A percentile compares a stretch with the other conserved stretches of the same genome.
Evolutionary conservation across 202 grass and related monocot species (phyloP).

Genomic region (Saccharum hybrid): DNA sequence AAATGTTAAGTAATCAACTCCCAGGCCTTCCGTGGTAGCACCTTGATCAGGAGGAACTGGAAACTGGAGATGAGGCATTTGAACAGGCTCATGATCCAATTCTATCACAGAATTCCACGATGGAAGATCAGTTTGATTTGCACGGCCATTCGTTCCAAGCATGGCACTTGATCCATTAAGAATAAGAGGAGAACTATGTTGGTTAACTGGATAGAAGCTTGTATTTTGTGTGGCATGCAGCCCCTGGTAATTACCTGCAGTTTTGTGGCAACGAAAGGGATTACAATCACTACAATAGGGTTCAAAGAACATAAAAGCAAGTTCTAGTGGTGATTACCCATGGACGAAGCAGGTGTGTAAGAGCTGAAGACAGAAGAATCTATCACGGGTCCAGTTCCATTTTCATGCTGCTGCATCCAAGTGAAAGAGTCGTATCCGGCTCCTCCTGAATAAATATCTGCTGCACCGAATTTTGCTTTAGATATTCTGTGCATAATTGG

Average conservation of each 20-base stretch:
- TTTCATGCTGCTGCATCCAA: constrained; percentile 68
- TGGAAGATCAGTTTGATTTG: constrained; percentile 40
- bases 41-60: constrained; percentile 36
- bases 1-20: constrained; percentile 57
- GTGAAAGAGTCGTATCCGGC: constrained; percentile 87
- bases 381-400: constrained; percentile 80
- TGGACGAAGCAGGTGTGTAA: constrained; percentile 36
- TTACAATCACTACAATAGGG: constrained; percentile 20
- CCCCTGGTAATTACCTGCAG: constrained; percentile 48
- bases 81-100: constrained; percentile 33
- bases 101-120: constrained; percentile 46
- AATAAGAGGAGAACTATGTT: constrained; percentile 41
- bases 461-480: constrained; percentile 87
- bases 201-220: constrained; percentile 32
- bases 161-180: constrained; percentile 31
- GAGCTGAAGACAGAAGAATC: constrained; percentile 52
- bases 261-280: constrained; percentile 14
- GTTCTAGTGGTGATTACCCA: constrained; percentile 32
- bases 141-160: constrained; percentile 13
- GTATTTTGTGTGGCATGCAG: constrained; percentile 35
- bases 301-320: constrained; percentile 8
- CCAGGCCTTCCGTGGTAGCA: constrained; percentile 34
- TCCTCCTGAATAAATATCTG: constrained; percentile 77
- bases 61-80: constrained; percentile 47
- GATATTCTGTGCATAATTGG: constrained; percentile 94